These are phyloP conservation scores for Ustanciosporium gigantosporum DNA, from an alignment of 1,284 basidiomycete species.

Conservation along the genomic window DNA sequence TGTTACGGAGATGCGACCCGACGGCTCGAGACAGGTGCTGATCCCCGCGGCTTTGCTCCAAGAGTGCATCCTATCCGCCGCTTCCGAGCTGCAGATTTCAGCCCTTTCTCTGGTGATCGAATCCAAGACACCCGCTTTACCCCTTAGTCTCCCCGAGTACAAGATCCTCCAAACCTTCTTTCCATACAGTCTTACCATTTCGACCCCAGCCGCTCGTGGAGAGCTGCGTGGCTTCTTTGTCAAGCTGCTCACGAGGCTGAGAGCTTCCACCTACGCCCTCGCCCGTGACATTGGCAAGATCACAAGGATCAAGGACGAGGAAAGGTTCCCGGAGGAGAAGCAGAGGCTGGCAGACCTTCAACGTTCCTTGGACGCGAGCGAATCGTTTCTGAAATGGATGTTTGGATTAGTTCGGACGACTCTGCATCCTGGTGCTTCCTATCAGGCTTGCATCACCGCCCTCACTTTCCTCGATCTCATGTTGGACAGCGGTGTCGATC, in stretches of 20 bases:
- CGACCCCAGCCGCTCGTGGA: conserved; percentile 44
- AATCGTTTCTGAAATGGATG: conserved; percentile 29
- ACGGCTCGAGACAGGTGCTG: conserved; percentile 11
- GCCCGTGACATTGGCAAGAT: conserved; percentile 27
- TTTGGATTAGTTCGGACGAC: conserved; percentile 21
- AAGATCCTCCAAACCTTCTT: conserved; percentile 39
- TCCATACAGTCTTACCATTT: conserved; percentile 34
- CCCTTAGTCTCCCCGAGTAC: conserved; percentile 28
- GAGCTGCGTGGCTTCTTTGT: conserved; percentile 47
- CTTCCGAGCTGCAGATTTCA: conserved; percentile 43
- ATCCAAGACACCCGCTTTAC: conserved; percentile 41
- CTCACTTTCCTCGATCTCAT: conserved; percentile 49
- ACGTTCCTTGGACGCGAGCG: conserved; percentile 14
- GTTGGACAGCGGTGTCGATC: conserved; percentile 39
- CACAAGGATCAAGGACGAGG: conserved; percentile 23
- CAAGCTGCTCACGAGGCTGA: conserved; percentile 50
- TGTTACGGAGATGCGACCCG: conserved; percentile 5
- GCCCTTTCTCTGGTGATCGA: conserved; percentile 45
- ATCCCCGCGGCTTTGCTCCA: conserved; percentile 30
- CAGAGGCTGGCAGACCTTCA: conserved; percentile 19
- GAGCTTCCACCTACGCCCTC: conserved; percentile 42
- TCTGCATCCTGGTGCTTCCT: conserved; percentile 54
- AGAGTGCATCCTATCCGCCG: conserved; percentile 37
- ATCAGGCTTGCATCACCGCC: conserved; percentile 42
- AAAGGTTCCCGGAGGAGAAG: conserved; percentile 22